Evolutionary conservation across 495 filamentous ascomycete genomes (phyloP).

Genomic region (Penicillium simplicissimum): DNA sequence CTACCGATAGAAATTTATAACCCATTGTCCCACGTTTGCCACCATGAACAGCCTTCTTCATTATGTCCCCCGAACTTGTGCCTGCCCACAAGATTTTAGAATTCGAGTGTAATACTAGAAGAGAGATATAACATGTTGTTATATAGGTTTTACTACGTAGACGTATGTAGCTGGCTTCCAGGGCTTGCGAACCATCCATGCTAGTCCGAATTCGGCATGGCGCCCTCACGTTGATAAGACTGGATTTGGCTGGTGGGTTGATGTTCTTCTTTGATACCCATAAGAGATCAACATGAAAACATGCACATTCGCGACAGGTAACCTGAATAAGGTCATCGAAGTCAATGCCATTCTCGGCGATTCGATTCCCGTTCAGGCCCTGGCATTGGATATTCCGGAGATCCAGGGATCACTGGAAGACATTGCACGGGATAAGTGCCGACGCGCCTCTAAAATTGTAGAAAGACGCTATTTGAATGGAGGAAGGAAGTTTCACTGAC

Average conservation of each 20-base stretch:
- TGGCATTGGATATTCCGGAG: conserved; percentile 70
- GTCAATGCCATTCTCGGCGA: conserved; percentile 72
- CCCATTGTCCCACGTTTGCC: no score
- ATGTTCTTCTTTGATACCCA: not conserved
- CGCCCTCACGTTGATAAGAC: not conserved
- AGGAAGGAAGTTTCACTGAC: not conserved
- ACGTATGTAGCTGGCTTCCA: no score
- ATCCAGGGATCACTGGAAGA: conserved; percentile 82
- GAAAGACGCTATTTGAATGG: not conserved
- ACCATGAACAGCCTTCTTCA: no score
- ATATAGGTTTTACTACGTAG: no score
- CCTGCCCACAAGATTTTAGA: no score
- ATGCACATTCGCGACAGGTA: conserved; percentile 73
- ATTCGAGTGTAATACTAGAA: no score
- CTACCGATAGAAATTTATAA: no score
- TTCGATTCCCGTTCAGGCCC: conserved; percentile 60
- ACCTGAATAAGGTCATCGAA: conserved; percentile 77
- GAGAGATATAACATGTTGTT: no score
- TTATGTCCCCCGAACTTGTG: no score
- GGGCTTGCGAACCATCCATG: not conserved
- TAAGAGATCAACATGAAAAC: conserved; percentile 15
- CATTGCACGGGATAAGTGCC: conserved; percentile 74
- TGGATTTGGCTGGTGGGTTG: not conserved
- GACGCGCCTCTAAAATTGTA: conserved; percentile 67
- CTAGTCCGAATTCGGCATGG: not conserved